Conservation (phyloP, 768 basidiomycete genomes). For the Mycena indigotica region DNA sequence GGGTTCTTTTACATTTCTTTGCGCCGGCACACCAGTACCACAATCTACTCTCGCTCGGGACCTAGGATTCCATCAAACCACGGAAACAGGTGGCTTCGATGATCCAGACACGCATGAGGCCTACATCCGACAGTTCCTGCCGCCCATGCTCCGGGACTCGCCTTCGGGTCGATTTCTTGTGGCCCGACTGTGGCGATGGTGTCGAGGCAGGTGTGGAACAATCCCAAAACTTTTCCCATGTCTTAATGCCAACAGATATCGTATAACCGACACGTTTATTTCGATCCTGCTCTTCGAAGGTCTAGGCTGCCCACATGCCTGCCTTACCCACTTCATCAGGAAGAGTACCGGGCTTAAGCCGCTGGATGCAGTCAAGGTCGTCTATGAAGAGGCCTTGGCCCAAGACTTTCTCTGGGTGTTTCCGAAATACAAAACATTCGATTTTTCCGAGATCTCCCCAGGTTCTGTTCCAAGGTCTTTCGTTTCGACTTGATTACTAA, state of each 20-base stretch:
- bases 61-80: slow-evolving; percentile 3
- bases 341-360: too few species aligned
- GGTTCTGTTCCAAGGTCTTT: background rate
- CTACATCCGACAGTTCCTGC: slow-evolving; percentile 9
- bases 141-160: background rate
- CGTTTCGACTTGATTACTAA: background rate
- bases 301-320: background rate
- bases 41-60: background rate
- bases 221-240: background rate
- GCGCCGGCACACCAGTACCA: background rate
- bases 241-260: slow-evolving; percentile 2
- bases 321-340: background rate
- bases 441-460: background rate
- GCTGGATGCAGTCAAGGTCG: too few species aligned
- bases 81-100: slow-evolving; percentile 11
- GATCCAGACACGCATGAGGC: background rate
- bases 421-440: background rate
- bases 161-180: background rate
- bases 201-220: slow-evolving; percentile 12
- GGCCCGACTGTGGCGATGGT: slow-evolving; percentile 16
- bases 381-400: background rate
- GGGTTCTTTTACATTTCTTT: background rate
- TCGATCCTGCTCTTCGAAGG: background rate
- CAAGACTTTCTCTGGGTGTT: background rate
- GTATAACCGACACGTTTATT: slow-evolving; percentile 2